Percentiles rank a stretch among this genome's conserved stretches.
phyloP scores from a whole-genome alignment of 2,329 filamentous ascomycete genomes.

The Setomelanomma holmii region DNA sequence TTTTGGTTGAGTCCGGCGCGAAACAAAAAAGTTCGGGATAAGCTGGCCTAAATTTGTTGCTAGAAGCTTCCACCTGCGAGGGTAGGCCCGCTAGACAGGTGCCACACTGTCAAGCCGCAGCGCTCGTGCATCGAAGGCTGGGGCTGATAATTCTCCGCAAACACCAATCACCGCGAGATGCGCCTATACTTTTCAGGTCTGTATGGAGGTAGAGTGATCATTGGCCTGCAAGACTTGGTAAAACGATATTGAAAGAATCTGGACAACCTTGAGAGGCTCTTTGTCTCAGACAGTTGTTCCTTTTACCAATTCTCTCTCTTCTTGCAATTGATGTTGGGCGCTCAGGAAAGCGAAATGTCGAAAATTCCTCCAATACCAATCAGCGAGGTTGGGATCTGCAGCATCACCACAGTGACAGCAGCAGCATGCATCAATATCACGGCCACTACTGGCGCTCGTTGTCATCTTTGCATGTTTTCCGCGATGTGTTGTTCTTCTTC shows the following conservation, averaged over 20 bases:
- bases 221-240: neutral
- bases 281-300: no score
- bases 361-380: slow-evolving; percentile 20
- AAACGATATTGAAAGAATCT: no score
- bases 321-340: no score
- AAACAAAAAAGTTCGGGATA: slow-evolving; percentile 21
- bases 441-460: slow-evolving; percentile 12
- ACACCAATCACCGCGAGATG: slow-evolving; percentile 15
- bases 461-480: slow-evolving; percentile 6
- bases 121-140: slow-evolving; percentile 32
- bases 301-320: no score
- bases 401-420: slow-evolving; percentile 33
- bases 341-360: neutral
- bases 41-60: slow-evolving; percentile 33
- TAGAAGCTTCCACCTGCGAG: slow-evolving; percentile 42
- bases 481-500: slow-evolving; percentile 20
- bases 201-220: neutral
- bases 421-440: slow-evolving; percentile 22
- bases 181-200: neutral
- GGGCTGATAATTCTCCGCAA: slow-evolving; percentile 13
- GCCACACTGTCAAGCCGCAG: slow-evolving; percentile 20
- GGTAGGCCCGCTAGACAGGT: slow-evolving; percentile 23
- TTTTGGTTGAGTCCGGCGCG: slow-evolving; percentile 36
- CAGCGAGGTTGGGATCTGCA: slow-evolving; percentile 36
- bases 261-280: no score